phyloP scores from a whole-genome alignment of 2,329 filamentous ascomycete species.

The Neonectria hederae region DNA sequence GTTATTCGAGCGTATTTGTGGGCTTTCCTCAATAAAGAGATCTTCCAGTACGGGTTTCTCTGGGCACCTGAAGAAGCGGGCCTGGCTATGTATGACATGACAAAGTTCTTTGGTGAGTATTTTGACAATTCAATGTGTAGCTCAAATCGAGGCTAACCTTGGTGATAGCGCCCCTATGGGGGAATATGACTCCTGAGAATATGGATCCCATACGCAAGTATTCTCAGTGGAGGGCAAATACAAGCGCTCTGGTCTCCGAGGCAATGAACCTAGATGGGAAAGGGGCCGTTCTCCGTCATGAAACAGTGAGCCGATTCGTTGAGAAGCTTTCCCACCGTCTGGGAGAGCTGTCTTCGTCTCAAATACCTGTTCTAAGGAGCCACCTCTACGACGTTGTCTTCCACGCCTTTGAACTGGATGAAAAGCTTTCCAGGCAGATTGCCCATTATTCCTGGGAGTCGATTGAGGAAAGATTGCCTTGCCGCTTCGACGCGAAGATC shows the following conservation, averaged over 20 bases:
- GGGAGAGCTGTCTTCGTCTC: not conserved
- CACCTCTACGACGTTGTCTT: not conserved
- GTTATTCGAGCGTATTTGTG: not conserved
- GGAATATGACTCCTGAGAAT: not conserved
- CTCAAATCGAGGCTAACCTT: not conserved
- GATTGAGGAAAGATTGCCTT: not conserved
- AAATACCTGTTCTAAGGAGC: not conserved
- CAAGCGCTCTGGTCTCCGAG: not conserved
- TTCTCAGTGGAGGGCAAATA: not conserved
- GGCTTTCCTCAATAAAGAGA: not conserved
- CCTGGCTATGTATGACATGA: not conserved
- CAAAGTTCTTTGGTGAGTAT: not conserved
- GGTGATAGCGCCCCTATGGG: not conserved
- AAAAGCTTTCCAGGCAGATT: not conserved
- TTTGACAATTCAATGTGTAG: not conserved
- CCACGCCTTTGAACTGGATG: not conserved
- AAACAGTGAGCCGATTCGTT: not conserved
- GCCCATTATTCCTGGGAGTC: not conserved
- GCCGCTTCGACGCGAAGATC: not conserved
- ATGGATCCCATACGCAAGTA: not conserved
- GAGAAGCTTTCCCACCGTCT: not conserved
- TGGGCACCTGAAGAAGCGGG: not conserved
- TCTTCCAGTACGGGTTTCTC: not conserved
- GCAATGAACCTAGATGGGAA: not conserved
- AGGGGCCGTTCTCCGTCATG: not conserved